Base-by-base conservation (phyloP, 2,329 filamentous ascomycete genomes). In the Westerdykella sp. region DNA sequence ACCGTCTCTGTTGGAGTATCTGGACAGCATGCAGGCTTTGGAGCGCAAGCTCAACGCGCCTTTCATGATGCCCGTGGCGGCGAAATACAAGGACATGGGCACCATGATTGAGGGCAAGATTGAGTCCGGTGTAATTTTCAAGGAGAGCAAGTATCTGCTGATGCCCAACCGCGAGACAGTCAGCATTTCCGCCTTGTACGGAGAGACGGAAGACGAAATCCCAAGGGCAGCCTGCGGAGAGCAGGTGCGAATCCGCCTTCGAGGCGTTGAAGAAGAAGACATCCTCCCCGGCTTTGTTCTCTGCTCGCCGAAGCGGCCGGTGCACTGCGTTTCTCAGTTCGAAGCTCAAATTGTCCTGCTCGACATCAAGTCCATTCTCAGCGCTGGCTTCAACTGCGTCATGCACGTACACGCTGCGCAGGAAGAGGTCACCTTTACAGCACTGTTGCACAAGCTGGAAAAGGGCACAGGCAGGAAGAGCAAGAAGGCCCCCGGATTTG, bases 41-140 rank as follows among this genome's bases (percentile, higher is more conserved):
- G 91, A 98, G 68, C 87, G 93, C 58, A 98, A 97, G 75, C 72
- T 96, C 58, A 95, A 95, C 58, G 93, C 93, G 2, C 91, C 93
- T 9, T 97, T 98, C 77, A 97, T 98, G 93, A 96, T 98, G 90
- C 87, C 93, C 7, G 78, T 98, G 52, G 87, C 86, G 51, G 88
- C 87, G 69, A 98, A 98, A 73, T 98, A 97, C 75, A 81, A 86
- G 58, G 94, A 98, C 66, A 84, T 98, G 78, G 93, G 93, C 59
- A 98, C 93, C 49, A 89, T 98, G 79, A 80, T 96, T 34, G 94
- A 98, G 73, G 93, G 93, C 54, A 95, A 96, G 77, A 86, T 98
- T 53, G 93, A 98, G 70, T 86, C 90, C 14, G 91, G 89, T 66
- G 85, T 96, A 37, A 77, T 95, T 67, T 93, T 93, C 76, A 97